Percentiles rank a stretch among this genome's conserved stretches.
These are phyloP conservation scores for Litsea cubeba DNA, from an alignment of 164 flowering plant genomes.

Conservation along the genomic window DNA sequence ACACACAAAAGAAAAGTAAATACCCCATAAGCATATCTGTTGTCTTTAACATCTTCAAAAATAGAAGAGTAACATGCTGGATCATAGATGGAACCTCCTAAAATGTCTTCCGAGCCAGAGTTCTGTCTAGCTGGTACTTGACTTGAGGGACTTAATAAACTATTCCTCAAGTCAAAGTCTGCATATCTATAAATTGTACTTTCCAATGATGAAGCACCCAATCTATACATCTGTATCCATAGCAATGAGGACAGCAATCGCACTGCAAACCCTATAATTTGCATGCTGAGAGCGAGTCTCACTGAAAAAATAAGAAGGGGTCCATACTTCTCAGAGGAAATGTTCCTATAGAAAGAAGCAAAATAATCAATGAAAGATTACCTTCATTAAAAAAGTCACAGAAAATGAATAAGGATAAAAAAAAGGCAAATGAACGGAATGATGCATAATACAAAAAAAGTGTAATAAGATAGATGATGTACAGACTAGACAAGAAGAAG, in stretches of 20 bases:
- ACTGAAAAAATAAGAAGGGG: slow-evolving; percentile 46
- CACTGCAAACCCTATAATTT: slow-evolving; percentile 61
- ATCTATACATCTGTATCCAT: slow-evolving; percentile 92
- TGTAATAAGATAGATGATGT: no score
- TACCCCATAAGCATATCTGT: slow-evolving; percentile 39
- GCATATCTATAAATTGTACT: slow-evolving; percentile 38
- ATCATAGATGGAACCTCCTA: slow-evolving; percentile 82
- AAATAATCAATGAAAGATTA: not conserved
- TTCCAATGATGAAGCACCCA: slow-evolving; percentile 60
- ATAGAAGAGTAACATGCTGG: slow-evolving; percentile 84
- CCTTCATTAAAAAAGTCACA: not conserved
- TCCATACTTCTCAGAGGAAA: slow-evolving; percentile 47
- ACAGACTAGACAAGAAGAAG: no score
- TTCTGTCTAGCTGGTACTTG: slow-evolving; percentile 34
- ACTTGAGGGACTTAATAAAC: slow-evolving; percentile 63
- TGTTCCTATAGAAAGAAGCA: slow-evolving; percentile 46
- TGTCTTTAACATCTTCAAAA: slow-evolving; percentile 58
- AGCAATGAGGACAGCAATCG: slow-evolving; percentile 66
- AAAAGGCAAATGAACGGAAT: not conserved
- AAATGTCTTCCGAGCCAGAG: slow-evolving; percentile 48
- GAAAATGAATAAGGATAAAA: not conserved
- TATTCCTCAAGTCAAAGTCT: slow-evolving; percentile 63
- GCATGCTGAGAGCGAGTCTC: slow-evolving; percentile 69
- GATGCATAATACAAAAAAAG: no score
- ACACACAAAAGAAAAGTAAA: not conserved